Evolutionary conservation across 306 rosid species (phyloP), one percentile per base, ranked within the genome.

Genomic region (Trichosanthes truncata): DNA sequence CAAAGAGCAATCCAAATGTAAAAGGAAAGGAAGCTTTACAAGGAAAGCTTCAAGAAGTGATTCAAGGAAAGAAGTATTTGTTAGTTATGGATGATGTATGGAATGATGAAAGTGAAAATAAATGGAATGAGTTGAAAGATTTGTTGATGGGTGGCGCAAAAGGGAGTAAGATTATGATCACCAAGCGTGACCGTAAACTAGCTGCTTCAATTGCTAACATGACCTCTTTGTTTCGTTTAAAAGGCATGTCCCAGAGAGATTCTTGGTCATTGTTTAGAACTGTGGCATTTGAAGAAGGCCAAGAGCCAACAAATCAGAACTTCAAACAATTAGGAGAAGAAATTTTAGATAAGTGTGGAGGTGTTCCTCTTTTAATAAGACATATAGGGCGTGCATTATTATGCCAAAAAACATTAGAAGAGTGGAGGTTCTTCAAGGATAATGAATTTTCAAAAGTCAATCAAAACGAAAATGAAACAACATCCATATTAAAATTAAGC

Each of bases 31-130:
- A 87, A 71, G 74, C 78, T 26, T 81, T 85, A 12, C 92, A 89
- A 66, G 40, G 53, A 9, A 17, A 81, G 21, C 31, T 89, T 18
- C 83, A 77, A 41, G 53, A 14, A 57, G 3, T 25, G 51, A 4
- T 29, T 10, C 6, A 3, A 63, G 81, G 74, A 67, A 80, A 81
- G 10, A 83, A 49, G 79, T 87, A 82, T 65, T 49, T 89, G 7
- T 74, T 89, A 12, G 87, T 89, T 23, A 21, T 87, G 45, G 92
- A 89, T 66, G 92, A 89, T 66, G 83, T 87, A 14, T 85, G 90
- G 90, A 86, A 82, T 20, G n/a, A n/a, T n/a, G 83, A 89, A 26
- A 83, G 81, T 33, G 71, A 85, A 68, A 77, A 63, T 23, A 75
- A 61, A 43, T 87, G 87, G 90, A 52, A 65, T 25, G 6, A 20